These are phyloP conservation scores for Trypanosoma platydactyli DNA, from an alignment of 208 protist species.

Conservation along the genomic window DNA sequence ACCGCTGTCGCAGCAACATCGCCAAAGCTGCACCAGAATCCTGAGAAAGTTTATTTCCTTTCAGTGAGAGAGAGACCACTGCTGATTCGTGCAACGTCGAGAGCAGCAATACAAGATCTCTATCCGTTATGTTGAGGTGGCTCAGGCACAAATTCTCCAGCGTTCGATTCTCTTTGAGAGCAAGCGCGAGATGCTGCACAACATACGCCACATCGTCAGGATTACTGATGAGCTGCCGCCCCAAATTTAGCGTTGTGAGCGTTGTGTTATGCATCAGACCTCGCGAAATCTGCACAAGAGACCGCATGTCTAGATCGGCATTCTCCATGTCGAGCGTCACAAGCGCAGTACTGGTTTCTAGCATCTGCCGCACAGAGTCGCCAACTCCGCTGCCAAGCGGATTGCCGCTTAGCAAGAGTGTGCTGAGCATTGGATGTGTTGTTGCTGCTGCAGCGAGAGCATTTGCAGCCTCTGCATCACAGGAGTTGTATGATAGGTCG, in stretches of 20 bases:
- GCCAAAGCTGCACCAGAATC: conserved; percentile 54
- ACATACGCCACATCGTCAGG: conserved; percentile 67
- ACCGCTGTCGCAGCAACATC: conserved; percentile 47
- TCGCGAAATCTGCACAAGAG: conserved; percentile 48
- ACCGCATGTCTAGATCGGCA: conserved; percentile 55
- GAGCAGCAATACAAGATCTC: conserved; percentile 42
- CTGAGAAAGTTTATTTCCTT: conserved; percentile 72
- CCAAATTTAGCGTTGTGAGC: conserved; percentile 60
- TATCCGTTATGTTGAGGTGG: conserved; percentile 59
- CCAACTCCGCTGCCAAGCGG: conserved; percentile 44
- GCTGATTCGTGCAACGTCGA: conserved; percentile 45
- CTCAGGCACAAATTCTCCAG: conserved; percentile 47
- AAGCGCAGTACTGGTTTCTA: conserved; percentile 38
- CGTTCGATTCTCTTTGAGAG: conserved; percentile 46
- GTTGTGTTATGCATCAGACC: conserved; percentile 41
- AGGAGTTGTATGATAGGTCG: conserved; percentile 64
- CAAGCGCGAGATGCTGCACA: conserved; percentile 59
- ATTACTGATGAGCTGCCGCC: conserved; percentile 53
- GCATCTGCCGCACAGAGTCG: conserved; percentile 32
- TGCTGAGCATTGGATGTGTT: conserved; percentile 28
- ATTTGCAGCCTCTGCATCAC: conserved; percentile 40
- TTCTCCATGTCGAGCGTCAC: conserved; percentile 52
- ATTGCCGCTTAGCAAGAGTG: conserved; percentile 57
- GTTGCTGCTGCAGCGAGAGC: conserved; percentile 40
- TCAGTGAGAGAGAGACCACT: conserved; percentile 45